Percentiles rank a stretch among this genome's conserved stretches.
Conservation (phyloP, 202 grass and related monocot species). For the Saccharum hybrid region DNA sequence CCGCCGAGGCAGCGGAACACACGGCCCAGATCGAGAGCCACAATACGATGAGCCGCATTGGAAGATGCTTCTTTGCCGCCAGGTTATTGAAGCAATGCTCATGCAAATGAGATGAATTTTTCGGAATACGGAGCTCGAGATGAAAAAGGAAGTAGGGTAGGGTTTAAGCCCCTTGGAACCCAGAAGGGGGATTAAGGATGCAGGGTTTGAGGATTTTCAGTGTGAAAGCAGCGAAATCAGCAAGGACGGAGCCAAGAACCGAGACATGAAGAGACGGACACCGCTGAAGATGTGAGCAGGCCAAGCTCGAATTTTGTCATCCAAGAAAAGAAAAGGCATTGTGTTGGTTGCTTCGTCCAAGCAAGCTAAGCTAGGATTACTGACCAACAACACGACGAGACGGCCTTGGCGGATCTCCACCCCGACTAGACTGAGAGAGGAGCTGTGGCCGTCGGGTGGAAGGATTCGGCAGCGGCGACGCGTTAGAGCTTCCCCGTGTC, state of each 20-base stretch:
- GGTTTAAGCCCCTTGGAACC: slow-evolving; percentile 41
- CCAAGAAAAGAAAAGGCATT: background rate
- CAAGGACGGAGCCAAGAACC: slow-evolving; percentile 10
- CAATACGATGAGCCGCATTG: slow-evolving; percentile 60
- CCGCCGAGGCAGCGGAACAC: slow-evolving; percentile 20
- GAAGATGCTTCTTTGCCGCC: slow-evolving; percentile 42
- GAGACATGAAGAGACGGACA: slow-evolving; percentile 11
- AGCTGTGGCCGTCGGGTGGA: slow-evolving; percentile 19
- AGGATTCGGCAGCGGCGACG: slow-evolving; percentile 7
- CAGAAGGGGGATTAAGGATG: background rate
- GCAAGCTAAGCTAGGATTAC: background rate
- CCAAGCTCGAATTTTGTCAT: background rate
- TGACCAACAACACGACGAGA: background rate
- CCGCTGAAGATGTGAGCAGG: background rate
- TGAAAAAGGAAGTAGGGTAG: background rate
- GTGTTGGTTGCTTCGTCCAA: background rate
- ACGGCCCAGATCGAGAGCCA: slow-evolving; percentile 60
- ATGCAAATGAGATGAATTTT: slow-evolving; percentile 27
- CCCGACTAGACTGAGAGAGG: background rate
- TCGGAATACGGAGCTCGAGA: background rate
- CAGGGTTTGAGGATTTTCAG: background rate
- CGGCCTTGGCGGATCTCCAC: slow-evolving; percentile 19
- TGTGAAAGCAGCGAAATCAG: background rate
- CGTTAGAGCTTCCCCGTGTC: background rate
- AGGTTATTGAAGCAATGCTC: background rate